Conservation (phyloP, 768 basidiomycete species). For the Pisolithus albus region DNA sequence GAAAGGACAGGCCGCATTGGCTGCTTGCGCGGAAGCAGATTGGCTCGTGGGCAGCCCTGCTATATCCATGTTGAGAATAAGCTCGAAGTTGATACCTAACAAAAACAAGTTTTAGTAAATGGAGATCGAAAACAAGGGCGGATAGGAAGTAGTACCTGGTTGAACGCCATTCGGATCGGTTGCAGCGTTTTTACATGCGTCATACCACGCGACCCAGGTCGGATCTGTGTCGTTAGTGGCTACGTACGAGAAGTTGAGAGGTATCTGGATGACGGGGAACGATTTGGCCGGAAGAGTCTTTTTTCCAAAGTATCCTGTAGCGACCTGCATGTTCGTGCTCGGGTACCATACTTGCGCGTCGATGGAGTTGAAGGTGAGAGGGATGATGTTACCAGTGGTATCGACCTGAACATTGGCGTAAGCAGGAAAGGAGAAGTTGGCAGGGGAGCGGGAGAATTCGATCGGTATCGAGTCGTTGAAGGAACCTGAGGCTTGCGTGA, state of each 20-base stretch:
- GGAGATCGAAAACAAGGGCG: not conserved
- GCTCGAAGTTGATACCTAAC: slow-evolving; percentile 52
- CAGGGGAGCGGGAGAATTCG: slow-evolving; percentile 66
- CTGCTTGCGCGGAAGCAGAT: slow-evolving; percentile 48
- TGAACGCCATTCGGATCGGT: slow-evolving; percentile 45
- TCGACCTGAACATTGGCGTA: slow-evolving; percentile 69
- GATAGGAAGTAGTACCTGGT: slow-evolving; percentile 48
- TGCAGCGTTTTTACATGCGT: slow-evolving; percentile 61
- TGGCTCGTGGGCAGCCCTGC: slow-evolving; percentile 54
- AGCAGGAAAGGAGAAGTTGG: slow-evolving; percentile 88
- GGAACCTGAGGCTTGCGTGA: slow-evolving; percentile 49
- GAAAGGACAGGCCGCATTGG: slow-evolving; percentile 62
- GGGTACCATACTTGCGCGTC: slow-evolving; percentile 67
- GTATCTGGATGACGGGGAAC: slow-evolving; percentile 60
- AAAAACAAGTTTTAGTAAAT: slow-evolving; percentile 5
- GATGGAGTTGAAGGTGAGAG: slow-evolving; percentile 64
- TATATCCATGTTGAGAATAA: slow-evolving; percentile 63
- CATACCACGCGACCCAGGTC: slow-evolving; percentile 79
- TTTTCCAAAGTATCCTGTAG: slow-evolving; percentile 52
- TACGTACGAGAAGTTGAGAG: slow-evolving; percentile 78
- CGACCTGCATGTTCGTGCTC: slow-evolving; percentile 58
- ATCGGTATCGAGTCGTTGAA: slow-evolving; percentile 53
- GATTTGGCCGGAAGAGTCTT: slow-evolving; percentile 59
- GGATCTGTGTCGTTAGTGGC: slow-evolving; percentile 74
- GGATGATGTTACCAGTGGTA: slow-evolving; percentile 68